phyloP scores from a whole-genome alignment of 306 rosid species.

The Glycine soja region DNA sequence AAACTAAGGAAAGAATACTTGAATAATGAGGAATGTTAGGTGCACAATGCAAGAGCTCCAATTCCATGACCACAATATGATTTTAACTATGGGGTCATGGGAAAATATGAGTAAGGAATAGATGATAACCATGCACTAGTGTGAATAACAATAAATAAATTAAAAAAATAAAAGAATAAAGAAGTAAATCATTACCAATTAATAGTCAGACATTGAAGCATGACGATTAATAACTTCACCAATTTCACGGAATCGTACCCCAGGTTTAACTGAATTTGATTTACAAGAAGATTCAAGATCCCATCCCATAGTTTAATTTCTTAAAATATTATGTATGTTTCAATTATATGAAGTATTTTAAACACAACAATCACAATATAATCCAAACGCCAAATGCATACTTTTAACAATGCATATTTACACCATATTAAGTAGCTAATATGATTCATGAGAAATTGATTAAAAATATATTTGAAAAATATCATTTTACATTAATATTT shows the following conservation, averaged over 20 bases:
- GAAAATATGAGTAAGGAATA: slow-evolving; percentile 37
- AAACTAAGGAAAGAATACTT: slow-evolving; percentile 69
- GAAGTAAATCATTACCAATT: not conserved
- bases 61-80: slow-evolving; percentile 95
- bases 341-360: not conserved
- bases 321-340: not conserved
- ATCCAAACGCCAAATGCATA: too few relatives aligned
- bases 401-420: too few relatives aligned
- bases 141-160: slow-evolving; percentile 35
- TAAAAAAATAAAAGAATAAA: not conserved
- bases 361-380: too few relatives aligned
- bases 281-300: slow-evolving; percentile 35
- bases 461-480: too few relatives aligned
- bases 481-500: too few relatives aligned
- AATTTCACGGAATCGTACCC: slow-evolving; percentile 87
- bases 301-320: slow-evolving; percentile 30
- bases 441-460: too few relatives aligned
- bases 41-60: slow-evolving; percentile 98
- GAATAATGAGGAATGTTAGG: slow-evolving; percentile 93
- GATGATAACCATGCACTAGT: slow-evolving; percentile 3
- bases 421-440: too few relatives aligned
- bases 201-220: slow-evolving; percentile 66
- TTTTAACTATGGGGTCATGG: slow-evolving; percentile 60
- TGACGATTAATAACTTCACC: slow-evolving; percentile 92
- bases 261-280: slow-evolving; percentile 77